Percentiles rank a stretch among this genome's conserved stretches.
These are phyloP conservation scores for Gossypium lobatum DNA, from an alignment of 441 rosid species.

Conservation along the genomic window DNA sequence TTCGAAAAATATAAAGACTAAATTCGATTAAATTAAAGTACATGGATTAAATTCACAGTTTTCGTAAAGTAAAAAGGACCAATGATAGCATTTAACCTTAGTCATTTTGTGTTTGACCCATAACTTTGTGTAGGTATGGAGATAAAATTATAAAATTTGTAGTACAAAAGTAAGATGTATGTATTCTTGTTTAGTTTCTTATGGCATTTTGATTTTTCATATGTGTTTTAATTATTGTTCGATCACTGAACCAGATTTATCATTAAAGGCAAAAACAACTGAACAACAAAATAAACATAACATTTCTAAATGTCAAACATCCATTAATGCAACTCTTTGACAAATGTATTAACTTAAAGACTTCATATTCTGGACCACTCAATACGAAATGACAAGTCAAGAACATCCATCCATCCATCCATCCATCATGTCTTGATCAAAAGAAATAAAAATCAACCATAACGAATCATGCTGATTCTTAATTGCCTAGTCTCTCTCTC, in stretches of 20 bases:
- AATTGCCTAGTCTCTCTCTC: slow-evolving; percentile 34
- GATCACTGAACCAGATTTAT: neutral
- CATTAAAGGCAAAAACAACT: neutral
- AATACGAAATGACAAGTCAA: neutral
- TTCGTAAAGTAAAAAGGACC: too few relatives aligned
- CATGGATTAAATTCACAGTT: too few relatives aligned
- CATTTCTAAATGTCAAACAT: neutral
- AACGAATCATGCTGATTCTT: slow-evolving; percentile 14
- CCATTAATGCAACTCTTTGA: neutral
- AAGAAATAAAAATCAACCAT: neutral
- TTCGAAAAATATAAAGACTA: too few relatives aligned
- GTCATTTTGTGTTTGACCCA: too few relatives aligned
- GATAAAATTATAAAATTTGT: too few relatives aligned
- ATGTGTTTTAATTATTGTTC: neutral
- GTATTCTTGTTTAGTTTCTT: neutral
- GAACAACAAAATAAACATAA: neutral
- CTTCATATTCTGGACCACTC: neutral
- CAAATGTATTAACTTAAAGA: neutral
- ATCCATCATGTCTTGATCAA: neutral
- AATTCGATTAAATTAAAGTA: too few relatives aligned
- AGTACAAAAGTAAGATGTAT: too few relatives aligned
- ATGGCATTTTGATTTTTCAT: neutral
- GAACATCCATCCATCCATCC: neutral
- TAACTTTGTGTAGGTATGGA: too few relatives aligned
- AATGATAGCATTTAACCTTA: too few relatives aligned